phyloP scores from a whole-genome alignment of 768 basidiomycete genomes.

The Mycena haematopus region DNA sequence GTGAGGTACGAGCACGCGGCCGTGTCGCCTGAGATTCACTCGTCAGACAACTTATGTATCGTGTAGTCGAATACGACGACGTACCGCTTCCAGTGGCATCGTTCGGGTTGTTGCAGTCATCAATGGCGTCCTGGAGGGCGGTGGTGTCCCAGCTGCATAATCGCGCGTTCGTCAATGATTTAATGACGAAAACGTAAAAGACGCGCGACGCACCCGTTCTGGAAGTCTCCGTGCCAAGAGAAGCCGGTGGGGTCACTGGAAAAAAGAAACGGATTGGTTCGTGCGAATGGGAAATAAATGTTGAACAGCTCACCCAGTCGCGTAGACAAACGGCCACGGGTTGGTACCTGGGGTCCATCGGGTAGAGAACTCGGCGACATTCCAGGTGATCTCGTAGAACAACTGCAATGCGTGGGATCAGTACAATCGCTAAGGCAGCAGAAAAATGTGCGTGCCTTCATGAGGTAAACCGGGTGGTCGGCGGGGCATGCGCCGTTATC shows the following conservation, averaged over 20 bases:
- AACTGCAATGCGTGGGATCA: not conserved
- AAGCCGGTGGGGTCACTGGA: constrained; percentile 59
- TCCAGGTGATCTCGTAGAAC: constrained; percentile 46
- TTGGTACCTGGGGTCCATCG: constrained; percentile 44
- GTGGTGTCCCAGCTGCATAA: constrained; percentile 4
- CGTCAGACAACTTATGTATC: no score
- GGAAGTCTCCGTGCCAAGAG: constrained; percentile 55
- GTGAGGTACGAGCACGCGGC: constrained; percentile 49
- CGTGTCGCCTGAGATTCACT: constrained; percentile 37
- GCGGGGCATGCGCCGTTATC: constrained; percentile 43
- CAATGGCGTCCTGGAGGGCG: constrained; percentile 53
- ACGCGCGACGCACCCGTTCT: constrained; percentile 37
- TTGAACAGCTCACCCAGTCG: constrained; percentile 41
- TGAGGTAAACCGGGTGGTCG: constrained; percentile 42
- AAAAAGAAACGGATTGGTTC: not conserved
- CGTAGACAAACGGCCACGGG: constrained; percentile 51
- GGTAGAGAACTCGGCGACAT: constrained; percentile 40
- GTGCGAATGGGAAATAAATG: no score
- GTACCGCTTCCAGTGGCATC: constrained; percentile 40
- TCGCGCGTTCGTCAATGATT: no score
- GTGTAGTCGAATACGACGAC: not conserved
- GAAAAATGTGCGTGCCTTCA: constrained; percentile 33
- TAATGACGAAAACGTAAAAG: not conserved
- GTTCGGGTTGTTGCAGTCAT: constrained; percentile 49
- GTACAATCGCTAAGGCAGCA: not conserved